These are phyloP conservation scores for Penicillium egyptiacum DNA, from an alignment of 495 filamentous ascomycete species.

Conservation along the genomic window DNA sequence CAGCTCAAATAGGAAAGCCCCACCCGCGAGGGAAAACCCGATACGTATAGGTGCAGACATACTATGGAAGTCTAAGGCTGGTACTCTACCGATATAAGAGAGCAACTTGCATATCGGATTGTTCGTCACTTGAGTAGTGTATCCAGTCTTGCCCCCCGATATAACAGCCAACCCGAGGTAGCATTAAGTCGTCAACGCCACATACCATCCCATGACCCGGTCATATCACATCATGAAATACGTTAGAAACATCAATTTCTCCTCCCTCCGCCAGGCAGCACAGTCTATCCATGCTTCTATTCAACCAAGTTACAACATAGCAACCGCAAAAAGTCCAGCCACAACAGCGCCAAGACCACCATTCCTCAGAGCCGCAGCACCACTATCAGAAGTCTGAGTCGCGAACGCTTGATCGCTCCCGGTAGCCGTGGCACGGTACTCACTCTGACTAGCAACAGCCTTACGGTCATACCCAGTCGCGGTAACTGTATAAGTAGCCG, in stretches of 20 bases:
- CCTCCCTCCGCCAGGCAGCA: neutral
- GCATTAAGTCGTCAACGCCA: neutral
- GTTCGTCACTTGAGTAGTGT: neutral
- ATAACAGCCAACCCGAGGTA: neutral
- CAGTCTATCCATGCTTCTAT: neutral
- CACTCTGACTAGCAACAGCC: conserved; percentile 25
- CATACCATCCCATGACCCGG: neutral
- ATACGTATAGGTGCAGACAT: too few species aligned
- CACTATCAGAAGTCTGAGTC: conserved; percentile 21
- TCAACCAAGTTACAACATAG: conserved; percentile 9
- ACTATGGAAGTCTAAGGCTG: neutral
- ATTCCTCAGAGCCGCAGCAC: conserved; percentile 2
- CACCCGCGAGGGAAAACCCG: too few species aligned
- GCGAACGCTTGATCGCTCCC: conserved; percentile 12
- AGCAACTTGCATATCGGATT: neutral
- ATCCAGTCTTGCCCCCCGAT: neutral
- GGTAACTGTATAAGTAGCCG: conserved; percentile 26
- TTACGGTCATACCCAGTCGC: conserved; percentile 28
- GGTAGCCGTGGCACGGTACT: conserved; percentile 25
- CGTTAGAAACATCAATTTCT: neutral
- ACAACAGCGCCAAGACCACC: conserved; percentile 12
- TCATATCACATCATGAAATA: neutral
- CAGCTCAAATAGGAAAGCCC: too few species aligned
- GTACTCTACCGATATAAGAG: neutral
- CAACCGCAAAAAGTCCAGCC: conserved; percentile 14